Evolutionary conservation across 192 early-diverging fungal species (phyloP).

Genomic region (Coemansia umbellata): DNA sequence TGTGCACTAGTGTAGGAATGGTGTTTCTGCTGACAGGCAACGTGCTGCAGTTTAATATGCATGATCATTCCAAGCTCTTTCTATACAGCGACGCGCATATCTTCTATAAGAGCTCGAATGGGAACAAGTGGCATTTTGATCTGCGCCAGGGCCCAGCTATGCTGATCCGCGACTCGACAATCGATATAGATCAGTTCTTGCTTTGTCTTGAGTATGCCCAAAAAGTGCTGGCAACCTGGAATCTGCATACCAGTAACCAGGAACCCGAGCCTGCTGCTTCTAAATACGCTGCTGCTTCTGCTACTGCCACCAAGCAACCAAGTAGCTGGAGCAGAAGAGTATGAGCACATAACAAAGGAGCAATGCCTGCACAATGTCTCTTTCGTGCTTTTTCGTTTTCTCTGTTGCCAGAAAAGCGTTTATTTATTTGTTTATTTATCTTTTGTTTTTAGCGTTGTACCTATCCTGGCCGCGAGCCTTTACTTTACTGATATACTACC

Average conservation of each 20-base stretch:
- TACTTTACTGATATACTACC: too few species aligned
- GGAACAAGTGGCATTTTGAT: constrained; percentile 48
- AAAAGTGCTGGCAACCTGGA: constrained; percentile 34
- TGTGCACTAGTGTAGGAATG: constrained; percentile 32
- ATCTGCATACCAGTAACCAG: constrained; percentile 9
- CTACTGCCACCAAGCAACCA: too few species aligned
- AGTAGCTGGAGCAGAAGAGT: too few species aligned
- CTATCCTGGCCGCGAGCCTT: too few species aligned
- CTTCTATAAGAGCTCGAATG: constrained; percentile 28
- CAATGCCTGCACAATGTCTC: too few species aligned
- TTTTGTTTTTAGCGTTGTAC: too few species aligned
- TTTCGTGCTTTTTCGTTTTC: too few species aligned
- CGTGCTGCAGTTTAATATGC: constrained; percentile 48
- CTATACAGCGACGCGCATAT: constrained; percentile 43
- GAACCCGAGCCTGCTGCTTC: background rate
- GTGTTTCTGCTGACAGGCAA: constrained; percentile 46
- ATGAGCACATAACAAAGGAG: too few species aligned
- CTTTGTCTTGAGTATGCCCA: constrained; percentile 42
- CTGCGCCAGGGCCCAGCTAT: constrained; percentile 38
- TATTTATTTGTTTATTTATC: too few species aligned
- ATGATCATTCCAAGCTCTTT: constrained; percentile 43
- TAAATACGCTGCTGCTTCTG: too few species aligned
- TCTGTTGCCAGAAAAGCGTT: too few species aligned
- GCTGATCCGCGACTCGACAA: constrained; percentile 35
- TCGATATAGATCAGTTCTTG: constrained; percentile 43